Evolutionary conservation across 257 asterid genomes (phyloP), one percentile per base, ranked within the genome.

Genomic region (Orobanche coerulescens): DNA sequence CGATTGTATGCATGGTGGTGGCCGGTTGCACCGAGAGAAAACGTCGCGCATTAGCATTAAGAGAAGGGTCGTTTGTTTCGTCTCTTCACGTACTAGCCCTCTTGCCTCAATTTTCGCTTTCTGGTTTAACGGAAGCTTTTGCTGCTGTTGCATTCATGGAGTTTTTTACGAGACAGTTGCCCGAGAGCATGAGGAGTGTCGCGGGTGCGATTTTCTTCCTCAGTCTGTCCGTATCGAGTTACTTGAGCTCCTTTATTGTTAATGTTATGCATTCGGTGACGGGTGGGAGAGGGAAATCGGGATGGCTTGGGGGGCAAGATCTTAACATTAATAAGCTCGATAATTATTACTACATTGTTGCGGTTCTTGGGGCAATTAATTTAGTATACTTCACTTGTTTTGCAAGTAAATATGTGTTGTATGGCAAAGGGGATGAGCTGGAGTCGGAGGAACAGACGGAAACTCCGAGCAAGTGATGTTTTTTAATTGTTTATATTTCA

Each of bases 241-340:
- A 87, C 48, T 39, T 82, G 20, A 84, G 87, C 69, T 73, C 86
- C 0, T 30, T 87, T 43, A 69, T 82, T 19, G 90, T 84, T 26
- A 87, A 82, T 48, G 20, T 76, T 0, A 79, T 84, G 24, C 82
- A 73, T 28, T 4, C 26, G 10, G 48, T 70, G 6, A 86, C 83
- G 0, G 48, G 62, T 7, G 58, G 58, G 4, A 56, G 64, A 8
- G 84, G 86, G 9, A 14, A 50, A 55, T 49, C 37, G 2, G 73
- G 81, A 0, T 89, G 96, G 96, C 49, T 89, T 5, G 95, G 91
- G 0, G 87, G 85, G 0, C 79, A 55, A 23, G 95, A 89, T 71
- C 85, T 89, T 0, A 84, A 89, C 67, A 20, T 51, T 33, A 79
- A 81, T 62, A 77, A 62, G 82, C 82, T 89, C n/a, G 94, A 89